phyloP scores from a whole-genome alignment of 306 rosid species.

The Canavalia ensiformis region DNA sequence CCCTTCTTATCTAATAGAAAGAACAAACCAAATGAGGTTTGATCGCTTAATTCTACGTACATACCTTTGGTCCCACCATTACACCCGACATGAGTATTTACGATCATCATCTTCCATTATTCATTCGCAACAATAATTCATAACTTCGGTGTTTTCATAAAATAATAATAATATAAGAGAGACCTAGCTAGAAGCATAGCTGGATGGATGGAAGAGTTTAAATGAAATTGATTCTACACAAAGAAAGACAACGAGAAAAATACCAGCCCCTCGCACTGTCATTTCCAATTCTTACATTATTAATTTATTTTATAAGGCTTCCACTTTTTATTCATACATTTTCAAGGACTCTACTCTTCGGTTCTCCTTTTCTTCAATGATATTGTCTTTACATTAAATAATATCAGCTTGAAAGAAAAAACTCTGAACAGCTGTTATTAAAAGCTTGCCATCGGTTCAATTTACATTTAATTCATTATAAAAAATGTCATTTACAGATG shows the following conservation, averaged over 20 bases:
- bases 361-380: constrained; percentile 23
- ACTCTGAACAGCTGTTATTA: neutral
- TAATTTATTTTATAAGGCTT: neutral
- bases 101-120: constrained; percentile 14
- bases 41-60: constrained; percentile 21
- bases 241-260: constrained; percentile 13
- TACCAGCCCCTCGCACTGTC: neutral
- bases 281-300: constrained; percentile 21
- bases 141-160: neutral
- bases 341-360: constrained; percentile 22
- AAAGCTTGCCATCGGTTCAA: neutral
- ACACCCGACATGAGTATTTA: constrained; percentile 5
- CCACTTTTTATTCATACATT: constrained; percentile 2
- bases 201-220: neutral
- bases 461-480: neutral
- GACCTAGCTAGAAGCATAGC: constrained; percentile 37
- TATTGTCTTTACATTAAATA: neutral
- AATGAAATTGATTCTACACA: neutral
- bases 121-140: constrained; percentile 5
- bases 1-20: constrained; percentile 3
- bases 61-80: constrained; percentile 41
- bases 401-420: no score
- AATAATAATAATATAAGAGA: constrained; percentile 42
- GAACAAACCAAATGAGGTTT: constrained; percentile 24
- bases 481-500: no score